Evolutionary conservation across 306 rosid species (phyloP).

Genomic region (Gastrolobium villosum): DNA sequence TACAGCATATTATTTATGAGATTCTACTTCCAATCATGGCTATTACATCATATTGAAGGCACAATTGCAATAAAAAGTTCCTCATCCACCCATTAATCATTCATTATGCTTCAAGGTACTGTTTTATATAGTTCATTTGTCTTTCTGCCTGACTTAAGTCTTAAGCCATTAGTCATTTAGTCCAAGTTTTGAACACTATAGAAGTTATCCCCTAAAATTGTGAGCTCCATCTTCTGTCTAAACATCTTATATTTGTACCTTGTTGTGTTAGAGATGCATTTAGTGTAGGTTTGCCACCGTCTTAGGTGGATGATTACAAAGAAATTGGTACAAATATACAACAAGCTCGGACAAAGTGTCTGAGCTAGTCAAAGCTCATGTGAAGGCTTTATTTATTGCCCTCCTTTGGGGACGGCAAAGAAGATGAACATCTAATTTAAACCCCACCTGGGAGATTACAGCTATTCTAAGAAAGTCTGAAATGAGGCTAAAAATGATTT

Average conservation of each 20-base stretch:
- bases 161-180: conserved; percentile 7
- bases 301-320: conserved; percentile 88
- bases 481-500: conserved; percentile 65
- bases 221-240: too few species aligned
- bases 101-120: too few species aligned
- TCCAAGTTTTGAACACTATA: conserved; percentile 41
- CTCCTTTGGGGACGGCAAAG: conserved; percentile 78
- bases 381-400: conserved; percentile 72
- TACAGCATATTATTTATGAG: too few species aligned
- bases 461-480: conserved; percentile 71
- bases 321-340: conserved; percentile 71
- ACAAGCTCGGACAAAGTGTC: conserved; percentile 65
- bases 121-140: too few species aligned
- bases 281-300: conserved; percentile 80
- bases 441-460: conserved; percentile 73
- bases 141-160: too few species aligned
- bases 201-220: not conserved
- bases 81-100: too few species aligned
- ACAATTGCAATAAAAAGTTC: too few species aligned
- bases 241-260: conserved; percentile 3
- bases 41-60: too few species aligned
- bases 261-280: conserved; percentile 70
- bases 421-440: conserved; percentile 72
- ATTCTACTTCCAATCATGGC: too few species aligned
- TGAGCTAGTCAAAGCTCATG: conserved; percentile 74